Evolutionary conservation across 2,329 filamentous ascomycete genomes (phyloP), one percentile per base, ranked within the genome.

Genomic region (Annulohypoxylon truncatum): DNA sequence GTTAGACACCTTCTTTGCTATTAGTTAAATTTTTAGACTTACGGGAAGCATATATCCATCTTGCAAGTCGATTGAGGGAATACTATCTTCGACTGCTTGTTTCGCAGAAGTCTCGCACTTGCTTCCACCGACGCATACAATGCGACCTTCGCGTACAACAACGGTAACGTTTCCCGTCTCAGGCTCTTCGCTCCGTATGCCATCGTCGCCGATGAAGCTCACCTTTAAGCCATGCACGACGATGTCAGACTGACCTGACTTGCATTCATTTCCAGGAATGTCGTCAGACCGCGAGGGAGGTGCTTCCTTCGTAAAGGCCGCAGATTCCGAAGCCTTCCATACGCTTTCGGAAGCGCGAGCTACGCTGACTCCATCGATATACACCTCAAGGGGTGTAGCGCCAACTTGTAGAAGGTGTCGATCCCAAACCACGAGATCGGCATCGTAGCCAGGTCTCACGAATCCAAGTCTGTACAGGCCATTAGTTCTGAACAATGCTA

Each of bases 371-470:
- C 67, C 67, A 42, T 66, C 67, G 42, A 68, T 70, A 31, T 60
- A 70, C 15, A 70, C 67, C 24, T 70, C 65, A 24, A 70, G 65
- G 4, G 67, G 67, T n/a, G 58, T 54, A 31, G 67, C 65, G 13
- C 67, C 67, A 1, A 66, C 67, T 15, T 61, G 61, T 33, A 70
- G 38, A 7, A 59, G 67, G 29, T 70, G 61, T 8, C 67, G 52
- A 31, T 68, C 55, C 67, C 67, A 68, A 15, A 70, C 55, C 9
- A 70, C 65, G 38, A 70, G 58, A n/a, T 70, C 67, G 4, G 29
- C 67, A 18, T 70, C 67, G 46, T 70, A 70, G 10, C 67, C 67
- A 5, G 67, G 65, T 12, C 33, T 62, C 3, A 70, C 33, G 28
- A 61, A 70, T 35, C 67, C 67, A 55, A 70, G 52, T 29, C 67